phyloP scores from a whole-genome alignment of 768 basidiomycete genomes.

The Pleurotus salmoneostramineus region DNA sequence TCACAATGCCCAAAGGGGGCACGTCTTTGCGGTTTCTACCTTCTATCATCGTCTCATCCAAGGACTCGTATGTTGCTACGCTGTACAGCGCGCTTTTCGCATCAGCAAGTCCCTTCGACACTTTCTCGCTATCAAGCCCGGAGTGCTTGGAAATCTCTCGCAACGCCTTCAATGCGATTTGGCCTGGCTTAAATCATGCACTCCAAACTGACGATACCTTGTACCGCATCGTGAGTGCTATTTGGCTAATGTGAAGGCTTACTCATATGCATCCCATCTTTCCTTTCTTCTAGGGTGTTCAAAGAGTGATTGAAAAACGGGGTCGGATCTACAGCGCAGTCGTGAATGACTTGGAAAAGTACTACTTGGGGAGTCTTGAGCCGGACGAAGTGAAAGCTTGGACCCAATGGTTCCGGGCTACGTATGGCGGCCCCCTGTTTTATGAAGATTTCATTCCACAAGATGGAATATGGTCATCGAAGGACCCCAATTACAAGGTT shows the following conservation, averaged over 20 bases:
- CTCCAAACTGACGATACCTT: not conserved
- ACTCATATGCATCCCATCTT: not conserved
- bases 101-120: not conserved
- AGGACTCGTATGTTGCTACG: not conserved
- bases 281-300: not conserved
- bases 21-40: not conserved
- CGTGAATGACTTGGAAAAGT: not conserved
- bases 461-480: not conserved
- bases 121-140: not conserved
- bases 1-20: not conserved
- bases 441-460: not conserved
- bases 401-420: not conserved
- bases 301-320: constrained; percentile 1
- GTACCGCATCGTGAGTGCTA: not conserved
- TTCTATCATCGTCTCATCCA: not conserved
- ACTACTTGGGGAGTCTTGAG: not conserved
- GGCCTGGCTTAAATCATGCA: not conserved
- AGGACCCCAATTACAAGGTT: not conserved
- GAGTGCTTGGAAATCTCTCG: not conserved
- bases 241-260: too few relatives aligned
- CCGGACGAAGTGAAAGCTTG: not conserved
- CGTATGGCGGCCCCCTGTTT: not conserved
- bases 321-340: constrained; percentile 2
- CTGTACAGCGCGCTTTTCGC: not conserved
- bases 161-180: not conserved